Percentiles rank a stretch among this genome's conserved stretches.
Conservation (phyloP, 768 basidiomycete genomes). For the Mycena capillaripes region DNA sequence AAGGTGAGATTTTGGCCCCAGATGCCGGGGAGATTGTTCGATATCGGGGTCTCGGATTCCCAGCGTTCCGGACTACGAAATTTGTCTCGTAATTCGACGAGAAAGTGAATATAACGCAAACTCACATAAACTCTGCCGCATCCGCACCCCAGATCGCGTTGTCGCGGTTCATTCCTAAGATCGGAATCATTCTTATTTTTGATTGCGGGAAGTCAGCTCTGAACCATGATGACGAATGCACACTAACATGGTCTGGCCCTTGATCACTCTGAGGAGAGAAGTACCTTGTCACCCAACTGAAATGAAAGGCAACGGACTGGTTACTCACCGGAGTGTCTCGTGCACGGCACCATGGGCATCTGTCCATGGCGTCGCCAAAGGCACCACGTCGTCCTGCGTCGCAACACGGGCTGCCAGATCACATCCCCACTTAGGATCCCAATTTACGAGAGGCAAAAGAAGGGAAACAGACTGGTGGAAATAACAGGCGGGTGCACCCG, state of each 20-base stretch:
- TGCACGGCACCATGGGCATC: not conserved
- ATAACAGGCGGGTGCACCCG: not conserved
- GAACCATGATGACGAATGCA: too few relatives aligned
- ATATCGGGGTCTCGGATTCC: not conserved
- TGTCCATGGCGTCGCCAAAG: not conserved
- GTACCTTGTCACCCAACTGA: not conserved
- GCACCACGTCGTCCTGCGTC: slow-evolving; percentile 12
- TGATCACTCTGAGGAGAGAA: slow-evolving; percentile 8
- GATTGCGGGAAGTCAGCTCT: too few relatives aligned
- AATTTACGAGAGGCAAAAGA: too few relatives aligned
- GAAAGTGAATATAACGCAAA: not conserved
- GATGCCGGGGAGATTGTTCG: not conserved
- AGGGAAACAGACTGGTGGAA: too few relatives aligned
- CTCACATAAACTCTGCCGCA: not conserved
- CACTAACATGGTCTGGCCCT: not conserved
- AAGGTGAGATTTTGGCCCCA: not conserved
- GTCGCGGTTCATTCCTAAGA: not conserved
- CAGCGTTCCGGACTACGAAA: not conserved
- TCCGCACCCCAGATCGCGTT: not conserved
- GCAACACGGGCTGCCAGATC: too few relatives aligned
- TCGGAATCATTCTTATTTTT: not conserved
- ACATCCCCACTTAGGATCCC: too few relatives aligned
- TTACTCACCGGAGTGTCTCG: not conserved
- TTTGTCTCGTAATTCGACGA: not conserved
- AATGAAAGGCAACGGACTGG: not conserved